phyloP scores from a whole-genome alignment of 2,329 filamentous ascomycete species.

The Botrytis sinoallii region DNA sequence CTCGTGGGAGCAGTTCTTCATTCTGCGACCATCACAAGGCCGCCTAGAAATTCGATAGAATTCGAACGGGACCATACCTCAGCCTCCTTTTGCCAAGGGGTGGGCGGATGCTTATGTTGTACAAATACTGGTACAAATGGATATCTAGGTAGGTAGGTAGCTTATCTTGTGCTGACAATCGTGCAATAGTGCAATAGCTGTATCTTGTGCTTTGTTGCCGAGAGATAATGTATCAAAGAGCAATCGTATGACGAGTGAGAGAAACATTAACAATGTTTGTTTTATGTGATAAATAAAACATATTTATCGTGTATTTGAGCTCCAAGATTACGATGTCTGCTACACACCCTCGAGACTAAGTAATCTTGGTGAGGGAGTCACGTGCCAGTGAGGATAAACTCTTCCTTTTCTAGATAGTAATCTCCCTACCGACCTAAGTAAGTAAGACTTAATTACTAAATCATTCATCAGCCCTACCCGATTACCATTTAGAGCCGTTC shows the following conservation, averaged over 20 bases:
- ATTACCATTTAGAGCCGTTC: neutral
- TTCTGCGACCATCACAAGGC: neutral
- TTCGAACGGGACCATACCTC: neutral
- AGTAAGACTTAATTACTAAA: neutral
- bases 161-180: neutral
- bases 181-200: neutral
- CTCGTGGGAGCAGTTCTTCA: neutral
- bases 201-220: neutral
- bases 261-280: neutral
- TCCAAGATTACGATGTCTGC: neutral
- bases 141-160: neutral
- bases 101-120: neutral
- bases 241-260: neutral
- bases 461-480: conserved; percentile 3
- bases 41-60: neutral
- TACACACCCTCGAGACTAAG: neutral
- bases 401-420: neutral
- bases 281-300: too few relatives aligned
- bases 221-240: neutral
- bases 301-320: neutral
- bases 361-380: neutral
- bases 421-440: neutral
- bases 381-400: neutral
- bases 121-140: neutral
- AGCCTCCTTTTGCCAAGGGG: conserved; percentile 10